These are phyloP conservation scores for Microthlaspi erraticum DNA, from an alignment of 345 rosid genomes.

Conservation along the genomic window DNA sequence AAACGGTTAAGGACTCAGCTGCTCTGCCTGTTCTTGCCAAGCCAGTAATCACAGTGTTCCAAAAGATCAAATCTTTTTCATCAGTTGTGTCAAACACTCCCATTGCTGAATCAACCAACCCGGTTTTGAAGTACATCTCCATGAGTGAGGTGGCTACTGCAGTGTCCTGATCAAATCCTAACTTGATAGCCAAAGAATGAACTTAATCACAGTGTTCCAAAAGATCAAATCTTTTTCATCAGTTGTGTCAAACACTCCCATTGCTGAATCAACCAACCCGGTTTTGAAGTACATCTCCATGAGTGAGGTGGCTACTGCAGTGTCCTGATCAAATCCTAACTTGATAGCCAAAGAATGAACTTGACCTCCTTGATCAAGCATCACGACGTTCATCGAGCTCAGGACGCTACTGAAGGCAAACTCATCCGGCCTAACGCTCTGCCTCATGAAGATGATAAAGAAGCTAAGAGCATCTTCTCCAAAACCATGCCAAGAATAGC, in stretches of 20 bases:
- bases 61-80: slow-evolving; percentile 61
- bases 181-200: slow-evolving; percentile 67
- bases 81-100: slow-evolving; percentile 51
- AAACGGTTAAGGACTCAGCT: slow-evolving; percentile 53
- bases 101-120: slow-evolving; percentile 55
- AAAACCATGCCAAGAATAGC: slow-evolving; percentile 62
- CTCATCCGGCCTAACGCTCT: slow-evolving; percentile 56
- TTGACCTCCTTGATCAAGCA: slow-evolving; percentile 59
- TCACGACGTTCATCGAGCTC: slow-evolving; percentile 50
- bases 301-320: slow-evolving; percentile 64
- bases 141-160: slow-evolving; percentile 67
- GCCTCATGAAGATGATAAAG: slow-evolving; percentile 51
- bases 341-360: slow-evolving; percentile 69
- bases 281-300: slow-evolving; percentile 64
- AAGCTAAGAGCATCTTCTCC: slow-evolving; percentile 54
- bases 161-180: slow-evolving; percentile 56
- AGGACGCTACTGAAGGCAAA: slow-evolving; percentile 64
- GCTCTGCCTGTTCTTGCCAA: slow-evolving; percentile 56
- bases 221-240: slow-evolving; percentile 58
- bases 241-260: slow-evolving; percentile 52
- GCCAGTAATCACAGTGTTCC: slow-evolving; percentile 73
- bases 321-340: slow-evolving; percentile 58
- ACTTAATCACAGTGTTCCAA: slow-evolving; percentile 84
- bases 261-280: slow-evolving; percentile 58
- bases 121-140: slow-evolving; percentile 65